Base-by-base conservation (phyloP, 768 basidiomycete genomes). In the Crepidotus variabilis region DNA sequence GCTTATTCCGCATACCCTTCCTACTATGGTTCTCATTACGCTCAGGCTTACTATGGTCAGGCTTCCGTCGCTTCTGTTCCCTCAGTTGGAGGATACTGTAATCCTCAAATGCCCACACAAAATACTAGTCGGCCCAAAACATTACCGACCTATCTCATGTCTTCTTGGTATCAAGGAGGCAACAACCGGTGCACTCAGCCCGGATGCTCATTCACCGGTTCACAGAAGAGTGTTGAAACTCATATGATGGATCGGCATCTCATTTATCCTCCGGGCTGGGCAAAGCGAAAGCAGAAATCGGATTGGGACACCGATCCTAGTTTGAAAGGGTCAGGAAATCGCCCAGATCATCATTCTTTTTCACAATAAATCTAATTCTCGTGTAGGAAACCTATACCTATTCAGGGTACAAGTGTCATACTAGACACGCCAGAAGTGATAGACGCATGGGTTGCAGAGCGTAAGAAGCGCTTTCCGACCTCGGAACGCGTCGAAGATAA, bases 201-300 rank as follows among this genome's bases (percentile, higher is more conserved):
- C 45, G 77, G 78, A n/a, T 94, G 92, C 67, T 62, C 67, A 6
- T 94, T 90, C 63, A 73, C 73, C 36, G 91, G 88, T 33, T 86
- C 90, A 2, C 72, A 75, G 39, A 89, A 90, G 66, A 73, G 82
- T 22, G 81, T 92, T 14, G 87, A 92, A 68, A 77, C 75, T 24
- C 92, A 94, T 65, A 87, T 85, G 84, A 93, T 92, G 91, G 92
- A 93, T 62, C 79, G 91, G n/a, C 92, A 94, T 68, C 77, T 94
- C 45, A 84, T 93, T 48, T 92, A 83, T 60, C 92, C 92, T 21
- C 78, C 81, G 46, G 86, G 84, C 20, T 91, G 87, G 85, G 75
- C 86, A 24, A 76, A 80, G 47, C 68, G 69, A 60, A 79, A 77
- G 39, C 77, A 78, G 54, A 81, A 75, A 64, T 55, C 68, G 34